These are phyloP conservation scores for Blepharisma stoltei DNA, from an alignment of 73 alveolate genomes.

Conservation along the genomic window DNA sequence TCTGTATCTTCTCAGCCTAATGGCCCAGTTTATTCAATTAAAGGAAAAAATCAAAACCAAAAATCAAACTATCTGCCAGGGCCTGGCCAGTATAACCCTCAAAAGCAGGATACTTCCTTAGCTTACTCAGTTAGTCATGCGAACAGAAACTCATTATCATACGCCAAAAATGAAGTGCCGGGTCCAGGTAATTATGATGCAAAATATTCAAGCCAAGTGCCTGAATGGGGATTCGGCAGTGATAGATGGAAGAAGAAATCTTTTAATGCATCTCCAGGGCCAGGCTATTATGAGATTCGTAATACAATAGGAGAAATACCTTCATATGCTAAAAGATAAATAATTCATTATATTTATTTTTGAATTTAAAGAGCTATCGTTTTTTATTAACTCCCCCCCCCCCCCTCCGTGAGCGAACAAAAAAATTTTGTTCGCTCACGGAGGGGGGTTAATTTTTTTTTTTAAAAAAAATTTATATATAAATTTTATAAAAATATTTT, in stretches of 20 bases:
- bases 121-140: neutral
- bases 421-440: too few species aligned
- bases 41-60: neutral
- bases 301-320: too few species aligned
- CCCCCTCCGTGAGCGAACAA: too few species aligned
- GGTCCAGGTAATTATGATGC: constrained; percentile 19
- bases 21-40: neutral
- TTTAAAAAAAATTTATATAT: too few species aligned
- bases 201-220: neutral
- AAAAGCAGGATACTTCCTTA: neutral
- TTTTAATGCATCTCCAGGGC: constrained; percentile 40
- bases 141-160: too few species aligned
- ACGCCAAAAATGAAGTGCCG: neutral
- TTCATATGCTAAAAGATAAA: too few species aligned
- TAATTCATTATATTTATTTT: too few species aligned
- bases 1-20: neutral
- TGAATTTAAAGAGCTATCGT: too few species aligned
- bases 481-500: too few species aligned
- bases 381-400: too few species aligned
- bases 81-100: neutral
- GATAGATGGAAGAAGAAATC: constrained; percentile 29
- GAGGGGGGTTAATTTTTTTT: too few species aligned
- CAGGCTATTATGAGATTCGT: constrained; percentile 37
- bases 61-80: neutral
- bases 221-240: constrained; percentile 44